Evolutionary conservation across 352 stramenopile genomes (phyloP).

Genomic region (Globisporangium acanthophoron): DNA sequence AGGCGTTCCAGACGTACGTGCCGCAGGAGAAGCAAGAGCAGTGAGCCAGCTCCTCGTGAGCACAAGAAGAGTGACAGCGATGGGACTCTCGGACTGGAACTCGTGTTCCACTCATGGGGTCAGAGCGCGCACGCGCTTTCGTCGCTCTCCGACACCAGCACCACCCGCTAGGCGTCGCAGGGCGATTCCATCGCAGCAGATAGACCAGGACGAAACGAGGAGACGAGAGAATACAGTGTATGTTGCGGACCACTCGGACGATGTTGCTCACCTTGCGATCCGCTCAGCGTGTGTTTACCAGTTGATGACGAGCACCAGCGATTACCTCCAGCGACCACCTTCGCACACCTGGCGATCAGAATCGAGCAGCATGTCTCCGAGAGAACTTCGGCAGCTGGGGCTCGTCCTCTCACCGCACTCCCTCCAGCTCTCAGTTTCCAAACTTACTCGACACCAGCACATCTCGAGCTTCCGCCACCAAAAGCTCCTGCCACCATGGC

Average conservation of each 20-base stretch:
- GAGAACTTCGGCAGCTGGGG: too few relatives aligned
- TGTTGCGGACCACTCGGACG: neutral
- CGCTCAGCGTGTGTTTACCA: too few relatives aligned
- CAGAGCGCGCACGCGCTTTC: conserved; percentile 15
- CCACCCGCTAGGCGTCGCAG: conserved; percentile 5
- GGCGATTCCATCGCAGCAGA: conserved; percentile 12
- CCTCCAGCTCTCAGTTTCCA: neutral
- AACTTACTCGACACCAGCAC: neutral
- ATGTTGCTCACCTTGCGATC: neutral
- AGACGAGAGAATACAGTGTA: neutral
- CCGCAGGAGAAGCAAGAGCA: conserved; percentile 12
- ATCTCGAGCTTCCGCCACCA: too few relatives aligned
- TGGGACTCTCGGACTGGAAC: conserved; percentile 15
- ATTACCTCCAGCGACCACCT: too few relatives aligned
- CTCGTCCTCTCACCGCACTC: neutral
- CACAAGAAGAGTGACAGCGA: neutral
- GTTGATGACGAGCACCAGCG: too few relatives aligned
- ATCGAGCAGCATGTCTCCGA: too few relatives aligned
- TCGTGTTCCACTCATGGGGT: conserved; percentile 12
- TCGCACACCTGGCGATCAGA: too few relatives aligned
- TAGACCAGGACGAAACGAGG: neutral
- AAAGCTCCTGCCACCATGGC: neutral
- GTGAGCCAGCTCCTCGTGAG: neutral
- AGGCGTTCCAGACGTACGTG: conserved; percentile 83
- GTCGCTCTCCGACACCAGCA: conserved; percentile 10